Evolutionary conservation across 2,329 filamentous ascomycete species (phyloP).

Genomic region (Epichloe hybrida): DNA sequence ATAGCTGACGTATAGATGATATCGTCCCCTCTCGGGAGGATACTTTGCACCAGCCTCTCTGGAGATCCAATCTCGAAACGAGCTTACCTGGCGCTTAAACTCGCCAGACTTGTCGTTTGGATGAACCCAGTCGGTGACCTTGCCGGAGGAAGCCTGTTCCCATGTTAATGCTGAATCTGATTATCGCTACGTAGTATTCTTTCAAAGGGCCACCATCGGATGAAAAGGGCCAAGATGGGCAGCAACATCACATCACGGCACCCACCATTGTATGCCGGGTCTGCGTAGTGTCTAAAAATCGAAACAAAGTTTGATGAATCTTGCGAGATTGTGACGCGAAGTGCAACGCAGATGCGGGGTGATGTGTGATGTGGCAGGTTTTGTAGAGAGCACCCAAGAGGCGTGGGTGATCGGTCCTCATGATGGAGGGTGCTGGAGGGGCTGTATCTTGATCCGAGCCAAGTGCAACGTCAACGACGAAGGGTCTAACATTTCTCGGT

Average conservation of each 20-base stretch:
- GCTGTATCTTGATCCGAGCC: no score
- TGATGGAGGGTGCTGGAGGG: no score
- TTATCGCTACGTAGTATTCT: no score
- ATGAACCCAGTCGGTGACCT: slow-evolving; percentile 69
- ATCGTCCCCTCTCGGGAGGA: slow-evolving; percentile 74
- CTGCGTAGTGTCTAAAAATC: background rate
- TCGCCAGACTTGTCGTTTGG: slow-evolving; percentile 69
- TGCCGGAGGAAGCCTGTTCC: slow-evolving; percentile 5
- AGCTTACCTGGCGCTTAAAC: slow-evolving; percentile 78
- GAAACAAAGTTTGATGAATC: background rate
- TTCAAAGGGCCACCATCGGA: background rate
- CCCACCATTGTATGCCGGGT: background rate
- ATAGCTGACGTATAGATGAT: slow-evolving; percentile 91
- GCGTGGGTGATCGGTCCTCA: no score
- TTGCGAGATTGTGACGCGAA: no score
- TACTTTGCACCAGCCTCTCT: slow-evolving; percentile 59
- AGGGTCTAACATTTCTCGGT: no score
- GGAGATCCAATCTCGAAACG: slow-evolving; percentile 72
- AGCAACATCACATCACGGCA: background rate
- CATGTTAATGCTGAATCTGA: background rate
- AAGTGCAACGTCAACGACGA: no score
- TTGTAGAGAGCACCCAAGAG: no score
- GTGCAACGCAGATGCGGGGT: background rate
- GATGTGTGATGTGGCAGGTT: background rate
- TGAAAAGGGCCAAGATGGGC: background rate